Percentiles rank a stretch among this genome's conserved stretches.
Evolutionary conservation across 805 yeast genomes (phyloP).

Genomic region (Cyberlindnera mrakii): DNA sequence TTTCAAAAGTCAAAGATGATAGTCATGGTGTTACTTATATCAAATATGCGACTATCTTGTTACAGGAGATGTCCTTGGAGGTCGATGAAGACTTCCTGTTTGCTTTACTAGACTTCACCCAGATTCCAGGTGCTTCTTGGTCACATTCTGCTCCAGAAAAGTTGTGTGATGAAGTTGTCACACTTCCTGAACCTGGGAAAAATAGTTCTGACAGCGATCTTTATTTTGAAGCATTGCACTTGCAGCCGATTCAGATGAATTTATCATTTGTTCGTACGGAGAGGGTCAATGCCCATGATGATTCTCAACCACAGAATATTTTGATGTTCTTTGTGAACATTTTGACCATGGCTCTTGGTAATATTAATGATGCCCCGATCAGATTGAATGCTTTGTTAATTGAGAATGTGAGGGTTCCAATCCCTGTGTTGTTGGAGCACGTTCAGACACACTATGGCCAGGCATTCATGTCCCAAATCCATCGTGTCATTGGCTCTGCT

Average conservation of each 20-base stretch:
- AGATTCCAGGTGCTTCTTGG: conserved; percentile 82
- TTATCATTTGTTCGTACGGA: conserved; percentile 90
- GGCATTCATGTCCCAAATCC: conserved; percentile 85
- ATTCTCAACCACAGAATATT: conserved; percentile 55
- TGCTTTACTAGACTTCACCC: conserved; percentile 73
- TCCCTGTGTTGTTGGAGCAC: conserved; percentile 63
- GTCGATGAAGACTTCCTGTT: conserved; percentile 89
- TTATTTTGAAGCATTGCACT: conserved; percentile 86
- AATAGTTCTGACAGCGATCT: conserved; percentile 59
- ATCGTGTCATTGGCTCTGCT: conserved; percentile 91
- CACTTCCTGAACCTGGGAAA: conserved; percentile 64
- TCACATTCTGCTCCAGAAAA: conserved; percentile 36
- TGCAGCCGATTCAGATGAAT: conserved; percentile 88
- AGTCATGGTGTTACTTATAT: conserved; percentile 85
- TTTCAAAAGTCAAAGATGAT: conserved; percentile 81
- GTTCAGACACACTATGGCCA: conserved; percentile 85
- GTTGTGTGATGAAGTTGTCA: conserved; percentile 57
- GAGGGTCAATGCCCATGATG: conserved; percentile 59
- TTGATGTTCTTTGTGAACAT: conserved; percentile 76
- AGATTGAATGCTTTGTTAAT: conserved; percentile 78
- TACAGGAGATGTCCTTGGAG: conserved; percentile 90
- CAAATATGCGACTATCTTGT: conserved; percentile 82
- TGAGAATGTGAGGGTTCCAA: conserved; percentile 85
- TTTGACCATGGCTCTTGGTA: conserved; percentile 94
- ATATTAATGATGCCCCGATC: conserved; percentile 94